phyloP scores from a whole-genome alignment of 805 yeast species.

The Hanseniaspora pseudoguilliermondii region DNA sequence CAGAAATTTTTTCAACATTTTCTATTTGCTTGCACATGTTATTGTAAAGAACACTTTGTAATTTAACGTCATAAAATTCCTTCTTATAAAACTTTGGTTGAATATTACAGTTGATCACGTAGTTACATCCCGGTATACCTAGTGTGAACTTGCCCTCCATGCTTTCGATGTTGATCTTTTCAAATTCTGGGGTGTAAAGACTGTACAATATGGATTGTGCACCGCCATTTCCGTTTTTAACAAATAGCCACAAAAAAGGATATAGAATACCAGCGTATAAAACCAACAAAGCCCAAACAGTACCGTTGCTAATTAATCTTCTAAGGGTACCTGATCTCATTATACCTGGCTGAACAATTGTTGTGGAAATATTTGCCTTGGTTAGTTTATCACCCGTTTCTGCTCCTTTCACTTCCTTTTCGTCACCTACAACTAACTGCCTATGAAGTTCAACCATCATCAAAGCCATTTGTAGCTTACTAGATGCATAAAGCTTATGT shows the following conservation, averaged over 20 bases:
- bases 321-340: conserved; percentile 81
- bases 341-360: conserved; percentile 80
- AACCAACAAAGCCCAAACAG: conserved; percentile 47
- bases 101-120: conserved; percentile 17
- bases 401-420: conserved; percentile 43
- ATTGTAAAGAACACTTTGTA: conserved; percentile 50
- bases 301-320: conserved; percentile 64
- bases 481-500: conserved; percentile 66
- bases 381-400: conserved; percentile 50
- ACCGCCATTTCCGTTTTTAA: conserved; percentile 67
- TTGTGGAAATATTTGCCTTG: conserved; percentile 44
- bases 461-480: conserved; percentile 64
- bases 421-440: conserved; percentile 41
- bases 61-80: conserved; percentile 49
- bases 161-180: conserved; percentile 49
- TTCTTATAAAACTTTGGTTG: conserved; percentile 40
- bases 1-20: conserved; percentile 56
- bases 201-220: conserved; percentile 66
- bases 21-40: conserved; percentile 47
- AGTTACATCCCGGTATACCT: conserved; percentile 52
- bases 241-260: conserved; percentile 73
- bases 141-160: conserved; percentile 18
- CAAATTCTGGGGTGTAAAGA: conserved; percentile 57
- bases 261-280: conserved; percentile 47
- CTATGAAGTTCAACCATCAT: conserved; percentile 72